Evolutionary conservation across 176 grass and related monocot genomes (phyloP).

Genomic region (Musa beccarii): DNA sequence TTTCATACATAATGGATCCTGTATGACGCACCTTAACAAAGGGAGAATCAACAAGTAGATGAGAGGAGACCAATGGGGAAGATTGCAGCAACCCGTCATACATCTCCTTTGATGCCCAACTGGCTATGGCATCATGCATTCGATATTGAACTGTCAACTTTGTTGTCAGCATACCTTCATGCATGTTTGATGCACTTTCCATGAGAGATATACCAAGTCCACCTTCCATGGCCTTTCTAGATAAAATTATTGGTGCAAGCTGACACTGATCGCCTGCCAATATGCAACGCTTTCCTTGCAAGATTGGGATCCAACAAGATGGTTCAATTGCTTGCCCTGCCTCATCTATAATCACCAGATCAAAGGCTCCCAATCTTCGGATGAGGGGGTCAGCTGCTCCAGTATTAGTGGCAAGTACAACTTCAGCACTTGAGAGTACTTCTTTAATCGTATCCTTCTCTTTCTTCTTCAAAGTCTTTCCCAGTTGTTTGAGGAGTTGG

Average conservation of each 20-base stretch:
- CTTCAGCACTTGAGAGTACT: conserved; percentile 59
- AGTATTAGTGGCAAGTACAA: conserved; percentile 78
- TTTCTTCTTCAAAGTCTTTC: conserved; percentile 74
- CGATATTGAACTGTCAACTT: conserved; percentile 60
- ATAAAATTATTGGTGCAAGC: conserved; percentile 75
- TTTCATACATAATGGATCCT: not conserved
- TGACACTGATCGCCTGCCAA: conserved; percentile 80
- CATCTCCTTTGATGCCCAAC: conserved; percentile 98
- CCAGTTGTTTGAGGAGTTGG: conserved; percentile 88
- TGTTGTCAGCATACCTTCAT: conserved; percentile 62
- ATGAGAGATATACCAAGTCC: conserved; percentile 91
- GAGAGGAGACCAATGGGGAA: conserved; percentile 56
- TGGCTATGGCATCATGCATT: conserved; percentile 94
- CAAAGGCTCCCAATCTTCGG: conserved; percentile 56
- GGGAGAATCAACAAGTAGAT: conserved; percentile 88
- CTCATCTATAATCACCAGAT: conserved; percentile 89
- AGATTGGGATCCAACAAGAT: conserved; percentile 86
- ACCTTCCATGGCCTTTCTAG: conserved; percentile 68
- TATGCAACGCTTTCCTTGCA: conserved; percentile 86
- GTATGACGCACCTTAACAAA: conserved; percentile 60
- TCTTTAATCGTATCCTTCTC: conserved; percentile 83
- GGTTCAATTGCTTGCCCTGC: conserved; percentile 84
- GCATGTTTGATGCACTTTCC: conserved; percentile 68
- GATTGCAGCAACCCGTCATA: conserved; percentile 62
- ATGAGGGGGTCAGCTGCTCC: conserved; percentile 78